A percentile compares a stretch with the other conserved stretches of the same genome.
Conservation (phyloP, 169 alveolate species). For the Eimeria acervulina region DNA sequence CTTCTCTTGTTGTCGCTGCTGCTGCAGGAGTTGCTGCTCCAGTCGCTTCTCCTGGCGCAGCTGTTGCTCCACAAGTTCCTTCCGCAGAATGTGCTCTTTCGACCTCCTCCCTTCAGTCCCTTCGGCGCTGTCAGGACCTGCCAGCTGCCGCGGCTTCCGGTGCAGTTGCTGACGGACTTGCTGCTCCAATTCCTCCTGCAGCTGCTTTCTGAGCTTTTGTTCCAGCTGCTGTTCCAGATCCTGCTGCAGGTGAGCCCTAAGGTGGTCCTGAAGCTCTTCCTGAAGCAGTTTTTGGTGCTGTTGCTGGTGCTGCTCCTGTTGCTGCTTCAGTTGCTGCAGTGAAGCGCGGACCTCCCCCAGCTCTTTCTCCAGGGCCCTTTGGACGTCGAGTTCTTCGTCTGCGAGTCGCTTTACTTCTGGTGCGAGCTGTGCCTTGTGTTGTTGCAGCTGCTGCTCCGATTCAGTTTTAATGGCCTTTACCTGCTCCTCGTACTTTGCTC, state of each 20-base stretch:
- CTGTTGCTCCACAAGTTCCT: constrained; percentile 50
- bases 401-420: constrained; percentile 39
- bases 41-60: constrained; percentile 31
- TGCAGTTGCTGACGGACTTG: background rate
- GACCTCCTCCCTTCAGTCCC: background rate
- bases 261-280: constrained; percentile 43
- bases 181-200: constrained; percentile 6
- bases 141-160: background rate
- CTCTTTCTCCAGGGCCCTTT: constrained; percentile 3
- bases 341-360: constrained; percentile 52
- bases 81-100: background rate
- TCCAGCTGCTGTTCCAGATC: constrained; percentile 55
- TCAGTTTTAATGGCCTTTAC: background rate
- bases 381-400: background rate
- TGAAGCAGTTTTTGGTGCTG: background rate
- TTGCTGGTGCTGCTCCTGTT: constrained; percentile 42
- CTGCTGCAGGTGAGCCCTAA: constrained; percentile 40
- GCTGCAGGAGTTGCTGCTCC: constrained; percentile 57
- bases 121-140: background rate
- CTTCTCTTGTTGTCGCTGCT: constrained; percentile 48
- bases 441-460: constrained; percentile 39
- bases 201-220: background rate
- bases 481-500: constrained; percentile 15
- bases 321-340: constrained; percentile 4
- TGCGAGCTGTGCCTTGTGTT: constrained; percentile 41